These are phyloP conservation scores for Cardamine occulta DNA, from an alignment of 345 rosid species.

Conservation along the genomic window DNA sequence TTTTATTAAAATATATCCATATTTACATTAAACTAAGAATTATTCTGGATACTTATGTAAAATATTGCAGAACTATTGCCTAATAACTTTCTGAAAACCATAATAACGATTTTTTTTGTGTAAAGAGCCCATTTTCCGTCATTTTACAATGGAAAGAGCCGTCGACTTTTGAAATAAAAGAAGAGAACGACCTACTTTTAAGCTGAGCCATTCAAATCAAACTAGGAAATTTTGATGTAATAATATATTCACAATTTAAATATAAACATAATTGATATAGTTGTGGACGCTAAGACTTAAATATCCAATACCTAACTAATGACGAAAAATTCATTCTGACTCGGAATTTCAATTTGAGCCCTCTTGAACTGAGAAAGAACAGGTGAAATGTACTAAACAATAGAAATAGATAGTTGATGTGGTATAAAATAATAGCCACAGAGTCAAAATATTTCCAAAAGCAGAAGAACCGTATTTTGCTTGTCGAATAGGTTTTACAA, in stretches of 20 bases:
- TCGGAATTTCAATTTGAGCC: constrained; percentile 12
- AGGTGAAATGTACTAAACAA: background rate
- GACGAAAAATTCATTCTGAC: constrained; percentile 26
- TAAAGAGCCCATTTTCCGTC: constrained; percentile 19
- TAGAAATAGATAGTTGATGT: constrained; percentile 24
- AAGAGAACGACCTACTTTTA: constrained; percentile 28
- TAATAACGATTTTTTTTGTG: background rate
- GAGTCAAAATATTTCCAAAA: constrained; percentile 37
- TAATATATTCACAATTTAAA: constrained; percentile 8
- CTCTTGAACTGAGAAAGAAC: constrained; percentile 26
- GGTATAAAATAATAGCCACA: constrained; percentile 8
- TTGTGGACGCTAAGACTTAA: constrained; percentile 38
- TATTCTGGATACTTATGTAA: background rate
- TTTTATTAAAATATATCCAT: background rate
- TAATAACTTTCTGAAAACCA: constrained; percentile 27
- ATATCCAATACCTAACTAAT: constrained; percentile 38
- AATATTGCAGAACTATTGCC: background rate
- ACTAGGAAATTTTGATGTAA: constrained; percentile 12
- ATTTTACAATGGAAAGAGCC: constrained; percentile 20
- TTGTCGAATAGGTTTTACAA: constrained; percentile 13
- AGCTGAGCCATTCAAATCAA: constrained; percentile 27
- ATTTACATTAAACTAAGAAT: background rate
- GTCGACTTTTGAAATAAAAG: constrained; percentile 20
- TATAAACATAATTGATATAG: constrained; percentile 2
- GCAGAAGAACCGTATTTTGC: constrained; percentile 11